A percentile compares a stretch with the other conserved stretches of the same genome.
Conservation (phyloP, 2,329 filamentous ascomycete species). For the Aureobasidium vineae region DNA sequence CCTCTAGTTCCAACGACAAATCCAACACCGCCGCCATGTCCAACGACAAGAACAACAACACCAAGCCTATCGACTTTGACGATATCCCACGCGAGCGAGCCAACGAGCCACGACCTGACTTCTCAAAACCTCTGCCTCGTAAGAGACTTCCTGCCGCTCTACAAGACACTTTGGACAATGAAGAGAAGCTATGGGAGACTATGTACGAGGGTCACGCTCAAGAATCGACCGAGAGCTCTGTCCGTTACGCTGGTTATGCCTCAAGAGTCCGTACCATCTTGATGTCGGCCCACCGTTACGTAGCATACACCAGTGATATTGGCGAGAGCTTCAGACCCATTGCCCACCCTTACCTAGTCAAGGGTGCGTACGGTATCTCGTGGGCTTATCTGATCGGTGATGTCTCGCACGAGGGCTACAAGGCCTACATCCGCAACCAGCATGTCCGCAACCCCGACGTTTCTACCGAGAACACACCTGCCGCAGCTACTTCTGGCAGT, state of each 20-base stretch:
- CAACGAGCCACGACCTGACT: conserved; percentile 47
- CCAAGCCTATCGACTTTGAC: conserved; percentile 30
- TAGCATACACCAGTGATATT: conserved; percentile 93
- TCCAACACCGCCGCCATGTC: conserved; percentile 8
- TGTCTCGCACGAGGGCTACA: conserved; percentile 90
- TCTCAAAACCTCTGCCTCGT: conserved; percentile 49
- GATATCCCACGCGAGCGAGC: conserved; percentile 45
- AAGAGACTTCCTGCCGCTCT: conserved; percentile 55
- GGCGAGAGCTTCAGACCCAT: conserved; percentile 94
- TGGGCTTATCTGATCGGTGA: conserved; percentile 93
- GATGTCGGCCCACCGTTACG: conserved; percentile 87
- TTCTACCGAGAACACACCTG: conserved; percentile 36
- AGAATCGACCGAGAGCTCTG: conserved; percentile 77
- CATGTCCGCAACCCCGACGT: conserved; percentile 64
- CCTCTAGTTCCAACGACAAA: neutral
- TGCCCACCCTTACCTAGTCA: conserved; percentile 79
- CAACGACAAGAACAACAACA: conserved; percentile 28
- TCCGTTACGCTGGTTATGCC: conserved; percentile 93
- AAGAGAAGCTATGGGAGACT: conserved; percentile 75
- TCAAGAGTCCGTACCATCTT: conserved; percentile 66
- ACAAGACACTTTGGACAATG: conserved; percentile 56
- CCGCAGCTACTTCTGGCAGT: conserved; percentile 30
- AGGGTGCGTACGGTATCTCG: conserved; percentile 81
- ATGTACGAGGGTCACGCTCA: conserved; percentile 71
- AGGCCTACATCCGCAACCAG: conserved; percentile 87